These are phyloP conservation scores for Yarrowia osloensis DNA, from an alignment of 805 yeast species.

Conservation along the genomic window DNA sequence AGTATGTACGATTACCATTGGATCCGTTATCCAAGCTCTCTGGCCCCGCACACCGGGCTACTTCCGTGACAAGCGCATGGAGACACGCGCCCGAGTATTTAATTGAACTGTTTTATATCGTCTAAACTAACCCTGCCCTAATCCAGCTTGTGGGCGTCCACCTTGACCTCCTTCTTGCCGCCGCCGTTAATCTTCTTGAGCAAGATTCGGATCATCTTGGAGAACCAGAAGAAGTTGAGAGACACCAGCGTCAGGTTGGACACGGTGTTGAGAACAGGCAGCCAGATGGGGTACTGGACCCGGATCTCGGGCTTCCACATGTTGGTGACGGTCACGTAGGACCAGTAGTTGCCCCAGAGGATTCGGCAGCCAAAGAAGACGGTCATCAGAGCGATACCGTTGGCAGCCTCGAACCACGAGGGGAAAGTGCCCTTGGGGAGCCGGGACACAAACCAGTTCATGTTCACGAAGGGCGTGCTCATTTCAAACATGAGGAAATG, in stretches of 20 bases:
- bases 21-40: no score
- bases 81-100: not conserved
- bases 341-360: constrained; percentile 83
- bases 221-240: constrained; percentile 84
- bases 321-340: constrained; percentile 39
- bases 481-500: constrained; percentile 82
- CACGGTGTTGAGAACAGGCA: constrained; percentile 53
- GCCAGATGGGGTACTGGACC: constrained; percentile 51
- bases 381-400: constrained; percentile 63
- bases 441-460: constrained; percentile 86
- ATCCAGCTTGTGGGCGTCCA: not conserved
- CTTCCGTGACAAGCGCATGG: no score
- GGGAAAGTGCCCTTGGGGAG: constrained; percentile 70
- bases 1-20: no score
- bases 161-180: constrained; percentile 32
- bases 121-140: not conserved
- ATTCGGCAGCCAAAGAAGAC: constrained; percentile 79
- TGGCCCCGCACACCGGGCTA: no score
- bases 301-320: constrained; percentile 44
- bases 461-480: constrained; percentile 91
- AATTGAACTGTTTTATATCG: not conserved
- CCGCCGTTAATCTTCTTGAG: constrained; percentile 48
- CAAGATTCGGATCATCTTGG: constrained; percentile 81
- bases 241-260: constrained; percentile 64
- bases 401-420: constrained; percentile 54